Percentiles rank a stretch among this genome's conserved stretches.
Evolutionary conservation across 2,329 filamentous ascomycete species (phyloP).

Genomic region (Lecanicillium sp.): DNA sequence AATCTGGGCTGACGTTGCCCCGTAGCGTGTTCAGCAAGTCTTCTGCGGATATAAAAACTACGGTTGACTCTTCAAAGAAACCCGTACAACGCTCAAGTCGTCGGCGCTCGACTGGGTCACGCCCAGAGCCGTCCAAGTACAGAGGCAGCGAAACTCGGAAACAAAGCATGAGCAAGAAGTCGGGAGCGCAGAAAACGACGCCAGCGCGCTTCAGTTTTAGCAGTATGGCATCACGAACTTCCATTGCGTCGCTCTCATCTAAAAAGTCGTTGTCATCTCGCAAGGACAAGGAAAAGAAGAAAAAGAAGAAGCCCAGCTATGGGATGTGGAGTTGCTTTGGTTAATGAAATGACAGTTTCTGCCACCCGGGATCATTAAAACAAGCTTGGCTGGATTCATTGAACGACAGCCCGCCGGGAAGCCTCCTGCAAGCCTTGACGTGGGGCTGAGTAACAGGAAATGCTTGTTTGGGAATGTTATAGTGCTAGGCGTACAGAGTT

Average conservation of each 20-base stretch:
- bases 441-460: conserved; percentile 2
- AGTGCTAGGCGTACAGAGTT: background rate
- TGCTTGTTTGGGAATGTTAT: background rate
- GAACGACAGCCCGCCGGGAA: no score
- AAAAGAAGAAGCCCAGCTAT: background rate
- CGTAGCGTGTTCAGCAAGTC: background rate
- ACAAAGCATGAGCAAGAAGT: background rate
- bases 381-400: background rate
- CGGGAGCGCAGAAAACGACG: background rate
- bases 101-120: background rate
- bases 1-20: background rate
- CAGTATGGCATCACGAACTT: background rate
- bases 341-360: background rate
- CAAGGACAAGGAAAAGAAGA: background rate
- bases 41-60: background rate
- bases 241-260: background rate
- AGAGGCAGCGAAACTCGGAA: background rate
- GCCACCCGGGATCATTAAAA: background rate
- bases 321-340: conserved; percentile 3
- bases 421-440: no score
- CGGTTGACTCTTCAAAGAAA: background rate
- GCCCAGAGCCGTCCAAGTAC: background rate
- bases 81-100: no score
- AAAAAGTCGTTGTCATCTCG: background rate
- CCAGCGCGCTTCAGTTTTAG: background rate